Evolutionary conservation across 305 asterid genomes (phyloP).

Genomic region (Petunia hybrid): DNA sequence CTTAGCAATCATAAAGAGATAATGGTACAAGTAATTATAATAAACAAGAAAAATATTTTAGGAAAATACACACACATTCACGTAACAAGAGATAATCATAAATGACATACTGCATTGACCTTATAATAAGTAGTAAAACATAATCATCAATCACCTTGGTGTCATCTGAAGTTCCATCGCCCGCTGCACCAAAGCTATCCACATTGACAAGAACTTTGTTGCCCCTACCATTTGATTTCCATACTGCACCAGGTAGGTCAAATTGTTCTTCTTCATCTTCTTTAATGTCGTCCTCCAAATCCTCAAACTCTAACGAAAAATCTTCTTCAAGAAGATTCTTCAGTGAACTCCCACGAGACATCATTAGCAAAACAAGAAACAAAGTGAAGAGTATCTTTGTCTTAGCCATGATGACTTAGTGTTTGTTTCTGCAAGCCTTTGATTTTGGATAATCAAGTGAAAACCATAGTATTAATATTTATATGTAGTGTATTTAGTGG

Average conservation of each 20-base stretch:
- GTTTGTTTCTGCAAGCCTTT: constrained; percentile 28
- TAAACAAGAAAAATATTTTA: no score
- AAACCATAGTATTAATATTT: constrained; percentile 52
- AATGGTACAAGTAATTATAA: no score
- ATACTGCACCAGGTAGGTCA: constrained; percentile 40
- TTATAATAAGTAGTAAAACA: not conserved
- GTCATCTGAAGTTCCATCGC: constrained; percentile 91
- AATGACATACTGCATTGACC: no score
- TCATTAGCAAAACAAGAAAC: constrained; percentile 51
- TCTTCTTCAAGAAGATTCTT: constrained; percentile 38
- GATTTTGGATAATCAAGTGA: constrained; percentile 51
- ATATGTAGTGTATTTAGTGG: constrained; percentile 48
- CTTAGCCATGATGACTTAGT: constrained; percentile 54
- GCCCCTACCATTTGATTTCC: constrained; percentile 37
- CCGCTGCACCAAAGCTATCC: constrained; percentile 85
- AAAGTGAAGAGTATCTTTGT: constrained; percentile 42
- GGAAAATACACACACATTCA: no score
- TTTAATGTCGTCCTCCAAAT: constrained; percentile 26
- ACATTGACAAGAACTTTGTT: constrained; percentile 73
- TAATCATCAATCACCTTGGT: constrained; percentile 58
- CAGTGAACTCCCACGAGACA: constrained; percentile 44
- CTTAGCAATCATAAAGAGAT: no score
- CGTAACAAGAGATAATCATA: no score
- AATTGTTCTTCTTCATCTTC: constrained; percentile 48
- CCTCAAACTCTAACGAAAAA: constrained; percentile 43